Evolutionary conservation across 495 filamentous ascomycete species (phyloP).

Genomic region (Baudoinia panamericana): DNA sequence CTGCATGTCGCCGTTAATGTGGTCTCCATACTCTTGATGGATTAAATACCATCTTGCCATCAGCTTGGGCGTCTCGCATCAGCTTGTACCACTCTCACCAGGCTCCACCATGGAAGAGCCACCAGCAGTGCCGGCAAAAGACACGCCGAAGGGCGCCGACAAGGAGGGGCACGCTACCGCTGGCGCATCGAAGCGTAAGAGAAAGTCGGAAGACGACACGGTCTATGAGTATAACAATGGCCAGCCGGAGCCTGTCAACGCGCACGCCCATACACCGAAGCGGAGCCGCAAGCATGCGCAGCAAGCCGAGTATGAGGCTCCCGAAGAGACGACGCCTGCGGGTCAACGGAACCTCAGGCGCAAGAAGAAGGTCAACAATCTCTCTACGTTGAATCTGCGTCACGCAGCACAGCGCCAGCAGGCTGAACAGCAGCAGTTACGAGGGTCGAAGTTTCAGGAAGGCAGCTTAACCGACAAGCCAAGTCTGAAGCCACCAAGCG

Average conservation of each 20-base stretch:
- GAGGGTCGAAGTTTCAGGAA: slow-evolving; percentile 21
- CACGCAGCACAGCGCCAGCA: slow-evolving; percentile 14
- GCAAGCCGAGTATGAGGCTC: slow-evolving; percentile 6
- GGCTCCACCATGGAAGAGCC: slow-evolving; percentile 4
- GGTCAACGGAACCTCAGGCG: slow-evolving; percentile 11
- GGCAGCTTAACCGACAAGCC: slow-evolving; percentile 24
- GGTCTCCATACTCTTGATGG: too few relatives aligned
- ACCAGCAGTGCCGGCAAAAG: slow-evolving; percentile 11
- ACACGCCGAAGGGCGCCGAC: neutral
- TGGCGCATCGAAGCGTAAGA: slow-evolving; percentile 18
- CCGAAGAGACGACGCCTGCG: slow-evolving; percentile 7
- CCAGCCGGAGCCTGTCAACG: neutral
- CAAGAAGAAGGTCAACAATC: slow-evolving; percentile 18
- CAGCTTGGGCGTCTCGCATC: too few relatives aligned
- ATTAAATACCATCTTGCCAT: too few relatives aligned
- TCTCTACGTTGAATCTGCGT: slow-evolving; percentile 16
- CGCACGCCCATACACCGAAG: slow-evolving; percentile 13
- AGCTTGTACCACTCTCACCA: too few relatives aligned
- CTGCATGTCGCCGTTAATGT: too few relatives aligned
- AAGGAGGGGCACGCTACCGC: neutral
- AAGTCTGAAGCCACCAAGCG: slow-evolving; percentile 23
- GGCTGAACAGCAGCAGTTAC: neutral
- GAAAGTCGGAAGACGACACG: neutral
- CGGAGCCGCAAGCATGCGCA: slow-evolving; percentile 6
- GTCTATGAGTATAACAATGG: neutral